Evolutionary conservation across 2,329 filamentous ascomycete genomes (phyloP), one percentile per base, ranked within the genome.

Genomic region (Fusarium tupiense): DNA sequence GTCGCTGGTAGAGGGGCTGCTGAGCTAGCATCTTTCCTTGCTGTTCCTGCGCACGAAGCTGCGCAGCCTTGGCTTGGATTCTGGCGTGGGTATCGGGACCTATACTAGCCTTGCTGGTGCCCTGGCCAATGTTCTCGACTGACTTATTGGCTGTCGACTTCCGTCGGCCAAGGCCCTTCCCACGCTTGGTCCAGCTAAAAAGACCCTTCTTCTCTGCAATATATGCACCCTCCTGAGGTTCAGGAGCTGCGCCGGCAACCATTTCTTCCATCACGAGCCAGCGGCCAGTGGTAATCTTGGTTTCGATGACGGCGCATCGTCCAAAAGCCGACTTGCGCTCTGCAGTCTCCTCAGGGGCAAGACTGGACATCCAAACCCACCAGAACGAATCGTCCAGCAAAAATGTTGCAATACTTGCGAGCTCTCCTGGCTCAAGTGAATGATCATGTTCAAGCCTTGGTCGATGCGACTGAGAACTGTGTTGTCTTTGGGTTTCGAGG

Each of bases 361-460:
- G 85, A 86, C 96, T 98, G 77, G 91, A 97, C 88, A 99, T 98
- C 96, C 96, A 99, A 8, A 98, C 96, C 96, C 96, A 98, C 96
- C 96, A 99, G 82, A 99, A 99, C 3, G 95, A 93, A 81, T 98
- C 96, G 77, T 99, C 96, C 10, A 99, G 87, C 72, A 96, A 92
- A 65, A 98, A 90, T 43, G 89, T 89, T 31, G 90, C 93, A 79
- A 99, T 98, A 80, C 95, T 98, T 37, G 96, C 96, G 65, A 99
- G 88, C 86, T 99, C 96, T 59, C 95, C 96, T 1, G 96, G 96
- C 74, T 98, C 95, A 1, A 98, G 86, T 46, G 90, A 86, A 31
- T 84, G 84, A 61, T 93, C 91, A 20, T 88, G 88, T 74, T 95
- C 91, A n/a, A 94, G 85, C 67, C 91, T 89, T 49, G 92, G 91